These are phyloP conservation scores for Colletotrichum magnum DNA, from an alignment of 2,329 filamentous ascomycete genomes.

Conservation along the genomic window DNA sequence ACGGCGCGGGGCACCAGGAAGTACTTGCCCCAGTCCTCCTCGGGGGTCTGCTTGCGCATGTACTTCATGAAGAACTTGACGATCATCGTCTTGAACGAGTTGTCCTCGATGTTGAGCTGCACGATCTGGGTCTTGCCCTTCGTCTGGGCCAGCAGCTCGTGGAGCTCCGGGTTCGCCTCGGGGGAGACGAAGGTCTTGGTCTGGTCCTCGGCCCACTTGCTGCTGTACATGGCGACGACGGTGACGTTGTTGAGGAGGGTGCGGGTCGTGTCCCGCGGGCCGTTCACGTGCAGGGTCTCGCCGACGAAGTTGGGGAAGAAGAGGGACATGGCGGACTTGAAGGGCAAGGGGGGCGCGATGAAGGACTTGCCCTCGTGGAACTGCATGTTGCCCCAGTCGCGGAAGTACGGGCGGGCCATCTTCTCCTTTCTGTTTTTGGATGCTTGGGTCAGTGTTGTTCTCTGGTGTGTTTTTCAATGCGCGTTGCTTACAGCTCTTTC, in stretches of 20 bases:
- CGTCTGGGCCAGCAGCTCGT: conserved; percentile 69
- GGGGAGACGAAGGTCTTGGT: conserved; percentile 78
- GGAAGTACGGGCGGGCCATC: conserved; percentile 91
- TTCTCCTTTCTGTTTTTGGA: conserved; percentile 72
- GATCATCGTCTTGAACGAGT: conserved; percentile 75
- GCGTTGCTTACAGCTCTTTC: conserved; percentile 75
- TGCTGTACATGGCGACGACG: conserved; percentile 86
- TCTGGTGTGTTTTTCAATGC: neutral
- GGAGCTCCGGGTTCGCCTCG: conserved; percentile 78
- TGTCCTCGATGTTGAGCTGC: conserved; percentile 91
- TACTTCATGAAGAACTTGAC: conserved; percentile 69
- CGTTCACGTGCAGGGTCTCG: conserved; percentile 76
- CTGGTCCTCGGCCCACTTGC: conserved; percentile 88
- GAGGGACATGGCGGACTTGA: conserved; percentile 84
- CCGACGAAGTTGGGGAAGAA: conserved; percentile 96
- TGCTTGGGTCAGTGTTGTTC: neutral
- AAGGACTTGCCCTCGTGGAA: conserved; percentile 94
- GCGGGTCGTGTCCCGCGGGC: conserved; percentile 79
- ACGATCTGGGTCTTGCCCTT: conserved; percentile 76
- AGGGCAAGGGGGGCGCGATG: conserved; percentile 85
- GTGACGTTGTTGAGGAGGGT: conserved; percentile 80
- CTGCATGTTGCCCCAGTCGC: conserved; percentile 90
- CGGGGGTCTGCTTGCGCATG: conserved; percentile 63
- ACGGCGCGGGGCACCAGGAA: conserved; percentile 73
- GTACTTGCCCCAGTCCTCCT: conserved; percentile 71